phyloP scores from a whole-genome alignment of 1,284 basidiomycete species.

The Leucoagaricus sp. region DNA sequence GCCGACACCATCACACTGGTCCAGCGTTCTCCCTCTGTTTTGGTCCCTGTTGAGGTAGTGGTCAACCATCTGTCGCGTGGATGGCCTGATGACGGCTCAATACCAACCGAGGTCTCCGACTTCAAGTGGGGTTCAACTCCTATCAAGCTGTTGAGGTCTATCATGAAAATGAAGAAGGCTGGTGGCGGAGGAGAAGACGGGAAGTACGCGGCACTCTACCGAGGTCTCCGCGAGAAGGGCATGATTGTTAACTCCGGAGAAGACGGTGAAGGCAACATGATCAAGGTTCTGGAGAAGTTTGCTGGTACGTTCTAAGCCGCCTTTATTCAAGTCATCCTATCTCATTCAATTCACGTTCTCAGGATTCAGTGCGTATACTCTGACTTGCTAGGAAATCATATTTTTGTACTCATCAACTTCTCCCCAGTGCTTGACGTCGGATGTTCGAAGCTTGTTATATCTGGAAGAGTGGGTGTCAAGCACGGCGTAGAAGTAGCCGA shows the following conservation, averaged over 20 bases:
- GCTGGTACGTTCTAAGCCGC: slow-evolving; percentile 1
- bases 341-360: not conserved
- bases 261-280: slow-evolving; percentile 5
- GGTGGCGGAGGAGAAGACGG: slow-evolving; percentile 19
- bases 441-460: slow-evolving; percentile 62
- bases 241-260: slow-evolving; percentile 10
- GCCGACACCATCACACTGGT: slow-evolving; percentile 40
- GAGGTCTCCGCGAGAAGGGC: slow-evolving; percentile 6
- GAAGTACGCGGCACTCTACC: slow-evolving; percentile 7
- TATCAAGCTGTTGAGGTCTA: slow-evolving; percentile 32
- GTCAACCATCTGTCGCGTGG: slow-evolving; percentile 22
- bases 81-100: slow-evolving; percentile 39
- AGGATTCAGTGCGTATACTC: slow-evolving; percentile 8
- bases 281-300: slow-evolving; percentile 4
- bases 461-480: slow-evolving; percentile 77
- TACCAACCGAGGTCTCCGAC: slow-evolving; percentile 46
- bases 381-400: too few relatives aligned
- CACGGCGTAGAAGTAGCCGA: slow-evolving; percentile 47
- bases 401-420: not conserved
- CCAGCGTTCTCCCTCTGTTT: slow-evolving; percentile 40
- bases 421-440: slow-evolving; percentile 56
- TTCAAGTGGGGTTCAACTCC: slow-evolving; percentile 44
- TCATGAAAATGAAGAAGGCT: slow-evolving; percentile 25
- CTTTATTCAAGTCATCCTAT: not conserved
- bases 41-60: slow-evolving; percentile 33